phyloP scores from a whole-genome alignment of 192 early-diverging fungal species.

The Chytriomyces sp. region DNA sequence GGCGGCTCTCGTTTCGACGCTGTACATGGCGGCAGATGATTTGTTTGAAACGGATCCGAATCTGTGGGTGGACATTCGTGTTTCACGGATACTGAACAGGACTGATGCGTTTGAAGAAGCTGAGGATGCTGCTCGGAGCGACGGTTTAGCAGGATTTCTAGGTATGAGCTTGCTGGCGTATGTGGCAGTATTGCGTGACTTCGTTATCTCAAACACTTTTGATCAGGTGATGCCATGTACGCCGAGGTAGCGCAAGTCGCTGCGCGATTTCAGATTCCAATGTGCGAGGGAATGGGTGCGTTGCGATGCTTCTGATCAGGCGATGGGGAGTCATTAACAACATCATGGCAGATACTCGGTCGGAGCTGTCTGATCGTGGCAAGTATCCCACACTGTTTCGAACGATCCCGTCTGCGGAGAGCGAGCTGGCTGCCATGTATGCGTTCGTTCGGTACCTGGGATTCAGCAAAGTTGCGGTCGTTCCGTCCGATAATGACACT shows the following conservation, averaged over 20 bases:
- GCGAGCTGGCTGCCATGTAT: slow-evolving; percentile 8
- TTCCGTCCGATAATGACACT: neutral
- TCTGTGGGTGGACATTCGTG: slow-evolving; percentile 17
- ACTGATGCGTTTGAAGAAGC: neutral
- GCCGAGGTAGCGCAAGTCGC: slow-evolving; percentile 17
- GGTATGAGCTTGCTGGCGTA: neutral
- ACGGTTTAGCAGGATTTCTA: slow-evolving; percentile 3
- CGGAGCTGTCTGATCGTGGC: neutral
- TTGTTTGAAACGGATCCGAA: neutral
- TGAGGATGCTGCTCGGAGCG: neutral
- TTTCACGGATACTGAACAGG: slow-evolving; percentile 3
- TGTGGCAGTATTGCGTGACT: neutral
- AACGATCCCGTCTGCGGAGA: slow-evolving; percentile 3
- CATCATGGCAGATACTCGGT: neutral
- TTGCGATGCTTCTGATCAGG: neutral
- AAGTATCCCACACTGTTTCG: slow-evolving; percentile 29
- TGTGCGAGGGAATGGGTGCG: slow-evolving; percentile 24
- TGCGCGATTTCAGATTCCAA: neutral
- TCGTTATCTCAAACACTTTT: neutral
- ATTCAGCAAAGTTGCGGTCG: neutral
- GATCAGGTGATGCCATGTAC: slow-evolving; percentile 10
- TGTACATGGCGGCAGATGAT: slow-evolving; percentile 21
- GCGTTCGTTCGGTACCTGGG: neutral
- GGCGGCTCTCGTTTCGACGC: slow-evolving; percentile 11
- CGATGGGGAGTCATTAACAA: neutral